phyloP scores from a whole-genome alignment of 345 rosid species.

The Balakata baccata region DNA sequence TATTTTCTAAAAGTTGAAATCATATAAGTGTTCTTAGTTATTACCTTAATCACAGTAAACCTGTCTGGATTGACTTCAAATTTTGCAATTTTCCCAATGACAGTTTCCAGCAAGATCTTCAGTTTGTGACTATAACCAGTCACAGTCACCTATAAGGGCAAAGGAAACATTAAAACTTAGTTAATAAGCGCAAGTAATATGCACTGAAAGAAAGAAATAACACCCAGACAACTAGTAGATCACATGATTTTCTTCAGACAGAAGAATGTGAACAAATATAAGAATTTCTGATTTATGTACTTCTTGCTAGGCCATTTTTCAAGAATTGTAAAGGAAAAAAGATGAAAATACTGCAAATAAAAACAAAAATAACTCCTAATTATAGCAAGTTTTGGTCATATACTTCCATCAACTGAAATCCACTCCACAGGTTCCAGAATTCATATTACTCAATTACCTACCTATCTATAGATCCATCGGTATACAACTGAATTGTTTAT shows the following conservation, averaged over 20 bases:
- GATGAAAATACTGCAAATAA: neutral
- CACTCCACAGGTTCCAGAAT: too few relatives aligned
- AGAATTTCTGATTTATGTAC: neutral
- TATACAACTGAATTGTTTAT: too few relatives aligned
- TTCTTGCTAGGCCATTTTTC: neutral
- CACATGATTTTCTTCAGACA: neutral
- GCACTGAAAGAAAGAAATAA: neutral
- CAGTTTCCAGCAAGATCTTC: constrained; percentile 67
- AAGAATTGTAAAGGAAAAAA: neutral
- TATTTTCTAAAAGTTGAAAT: too few relatives aligned
- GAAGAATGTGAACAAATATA: neutral
- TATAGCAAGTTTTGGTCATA: neutral
- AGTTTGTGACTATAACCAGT: constrained; percentile 85
- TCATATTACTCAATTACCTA: too few relatives aligned
- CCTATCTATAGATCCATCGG: too few relatives aligned
- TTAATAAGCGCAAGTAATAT: neutral
- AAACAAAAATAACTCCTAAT: neutral
- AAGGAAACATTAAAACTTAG: neutral
- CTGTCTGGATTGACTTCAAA: constrained; percentile 78
- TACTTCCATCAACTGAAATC: too few relatives aligned
- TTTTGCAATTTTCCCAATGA: constrained; percentile 56
- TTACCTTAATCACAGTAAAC: constrained; percentile 84
- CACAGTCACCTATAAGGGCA: constrained; percentile 53
- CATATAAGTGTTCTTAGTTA: neutral
- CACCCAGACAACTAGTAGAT: neutral